phyloP scores from a whole-genome alignment of 2,329 filamentous ascomycete species.

The Trichoderma arundinaceum region DNA sequence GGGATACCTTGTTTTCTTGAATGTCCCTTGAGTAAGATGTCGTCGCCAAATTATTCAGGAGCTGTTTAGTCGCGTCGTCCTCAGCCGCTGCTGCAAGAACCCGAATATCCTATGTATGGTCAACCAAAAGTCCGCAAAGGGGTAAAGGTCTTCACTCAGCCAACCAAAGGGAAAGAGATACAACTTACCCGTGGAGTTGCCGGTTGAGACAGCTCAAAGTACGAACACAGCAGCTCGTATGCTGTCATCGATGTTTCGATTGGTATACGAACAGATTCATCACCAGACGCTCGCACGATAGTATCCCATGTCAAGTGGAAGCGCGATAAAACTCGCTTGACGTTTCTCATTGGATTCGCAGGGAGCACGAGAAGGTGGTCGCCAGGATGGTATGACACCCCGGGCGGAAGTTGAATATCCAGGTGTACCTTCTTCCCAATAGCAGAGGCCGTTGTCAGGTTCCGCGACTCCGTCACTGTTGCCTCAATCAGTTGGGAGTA shows the following conservation, averaged over 20 bases:
- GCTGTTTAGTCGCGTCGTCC: conserved; percentile 44
- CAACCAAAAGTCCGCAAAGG: conserved; percentile 20
- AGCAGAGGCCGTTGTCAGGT: conserved; percentile 54
- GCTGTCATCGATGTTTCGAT: conserved; percentile 61
- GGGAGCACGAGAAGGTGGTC: conserved; percentile 75
- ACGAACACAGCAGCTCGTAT: conserved; percentile 65
- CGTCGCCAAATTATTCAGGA: conserved; percentile 48
- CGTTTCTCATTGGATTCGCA: conserved; percentile 63
- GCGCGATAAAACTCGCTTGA: conserved; percentile 64
- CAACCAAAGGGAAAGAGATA: background rate
- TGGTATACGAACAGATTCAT: conserved; percentile 55
- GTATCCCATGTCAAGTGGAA: conserved; percentile 71
- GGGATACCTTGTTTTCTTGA: conserved; percentile 56
- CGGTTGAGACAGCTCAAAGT: conserved; percentile 71
- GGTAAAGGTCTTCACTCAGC: no score
- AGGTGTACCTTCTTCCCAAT: conserved; percentile 61
- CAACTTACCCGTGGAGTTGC: conserved; percentile 64
- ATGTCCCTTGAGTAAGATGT: conserved; percentile 49
- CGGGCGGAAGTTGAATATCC: conserved; percentile 66
- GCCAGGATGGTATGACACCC: conserved; percentile 66
- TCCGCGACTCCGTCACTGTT: conserved; percentile 57
- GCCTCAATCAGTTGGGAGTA: conserved; percentile 66
- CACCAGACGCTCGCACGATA: conserved; percentile 54
- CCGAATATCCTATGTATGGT: conserved; percentile 42
- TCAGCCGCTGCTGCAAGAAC: conserved; percentile 34